These are phyloP conservation scores for Candida corydali DNA, from an alignment of 805 yeast genomes.

Conservation along the genomic window DNA sequence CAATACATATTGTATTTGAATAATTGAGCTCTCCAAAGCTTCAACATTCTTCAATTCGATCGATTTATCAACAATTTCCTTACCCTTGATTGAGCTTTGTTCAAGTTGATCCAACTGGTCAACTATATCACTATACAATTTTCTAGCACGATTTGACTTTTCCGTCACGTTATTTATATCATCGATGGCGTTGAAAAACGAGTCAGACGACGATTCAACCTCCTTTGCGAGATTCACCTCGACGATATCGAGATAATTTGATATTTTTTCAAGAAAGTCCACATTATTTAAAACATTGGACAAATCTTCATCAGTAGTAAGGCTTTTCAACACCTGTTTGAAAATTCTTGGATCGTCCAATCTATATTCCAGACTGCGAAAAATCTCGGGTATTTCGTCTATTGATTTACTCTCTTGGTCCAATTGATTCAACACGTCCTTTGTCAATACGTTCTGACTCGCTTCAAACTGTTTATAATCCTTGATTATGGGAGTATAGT, in stretches of 20 bases:
- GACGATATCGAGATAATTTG: conserved; percentile 78
- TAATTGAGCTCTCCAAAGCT: conserved; percentile 56
- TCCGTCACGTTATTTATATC: conserved; percentile 64
- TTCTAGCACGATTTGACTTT: conserved; percentile 50
- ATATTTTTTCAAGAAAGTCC: conserved; percentile 68
- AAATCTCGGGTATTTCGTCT: conserved; percentile 59
- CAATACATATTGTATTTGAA: conserved; percentile 44
- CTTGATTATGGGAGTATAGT: conserved; percentile 15
- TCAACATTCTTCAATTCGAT: conserved; percentile 57
- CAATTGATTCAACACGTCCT: conserved; percentile 30
- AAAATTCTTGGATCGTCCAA: conserved; percentile 87
- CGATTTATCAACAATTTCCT: conserved; percentile 45
- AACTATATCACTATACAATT: conserved; percentile 44
- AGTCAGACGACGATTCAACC: conserved; percentile 77
- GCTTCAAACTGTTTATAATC: conserved; percentile 35
- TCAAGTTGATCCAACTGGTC: conserved; percentile 44
- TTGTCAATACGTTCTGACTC: conserved; percentile 34
- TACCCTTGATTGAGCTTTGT: conserved; percentile 48
- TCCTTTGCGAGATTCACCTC: conserved; percentile 79
- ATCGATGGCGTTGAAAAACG: conserved; percentile 80
- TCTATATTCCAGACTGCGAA: conserved; percentile 62
- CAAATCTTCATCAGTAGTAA: conserved; percentile 27
- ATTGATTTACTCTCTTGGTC: conserved; percentile 10
- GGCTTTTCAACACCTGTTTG: conserved; percentile 62
- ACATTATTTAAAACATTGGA: conserved; percentile 45